phyloP scores from a whole-genome alignment of 345 rosid species.

The Noccaea caerulescens region DNA sequence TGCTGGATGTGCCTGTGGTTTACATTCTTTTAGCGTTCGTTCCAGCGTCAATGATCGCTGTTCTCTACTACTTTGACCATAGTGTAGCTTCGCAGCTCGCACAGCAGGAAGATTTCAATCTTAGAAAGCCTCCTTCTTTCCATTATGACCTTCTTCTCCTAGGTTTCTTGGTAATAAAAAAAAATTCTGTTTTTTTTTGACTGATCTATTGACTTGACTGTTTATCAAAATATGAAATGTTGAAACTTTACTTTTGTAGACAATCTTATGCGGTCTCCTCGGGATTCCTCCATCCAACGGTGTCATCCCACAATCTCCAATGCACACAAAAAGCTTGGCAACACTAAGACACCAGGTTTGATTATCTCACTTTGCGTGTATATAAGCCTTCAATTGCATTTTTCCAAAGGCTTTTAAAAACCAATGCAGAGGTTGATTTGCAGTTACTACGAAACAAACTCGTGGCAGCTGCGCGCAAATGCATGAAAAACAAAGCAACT shows the following conservation, averaged over 20 bases:
- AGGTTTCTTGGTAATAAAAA: slow-evolving; percentile 78
- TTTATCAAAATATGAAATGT: slow-evolving; percentile 8
- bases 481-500: slow-evolving; percentile 59
- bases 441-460: slow-evolving; percentile 75
- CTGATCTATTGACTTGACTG: neutral
- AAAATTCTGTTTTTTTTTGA: slow-evolving; percentile 23
- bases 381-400: neutral
- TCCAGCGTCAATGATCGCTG: slow-evolving; percentile 95
- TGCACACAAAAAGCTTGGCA: slow-evolving; percentile 86
- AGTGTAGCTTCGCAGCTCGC: slow-evolving; percentile 96
- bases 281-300: slow-evolving; percentile 88
- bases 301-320: slow-evolving; percentile 86
- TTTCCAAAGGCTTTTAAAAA: neutral
- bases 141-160: slow-evolving; percentile 92
- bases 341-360: slow-evolving; percentile 79
- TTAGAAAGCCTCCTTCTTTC: slow-evolving; percentile 82
- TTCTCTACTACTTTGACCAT: slow-evolving; percentile 94
- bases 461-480: slow-evolving; percentile 63
- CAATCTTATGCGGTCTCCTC: slow-evolving; percentile 72
- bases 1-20: slow-evolving; percentile 77
- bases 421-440: slow-evolving; percentile 2
- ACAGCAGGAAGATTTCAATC: slow-evolving; percentile 89
- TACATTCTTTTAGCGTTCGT: slow-evolving; percentile 84
- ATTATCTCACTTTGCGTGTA: neutral
- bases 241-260: slow-evolving; percentile 44